These are phyloP conservation scores for Phytopythium boreale DNA, from an alignment of 352 stramenopile species.

Conservation along the genomic window DNA sequence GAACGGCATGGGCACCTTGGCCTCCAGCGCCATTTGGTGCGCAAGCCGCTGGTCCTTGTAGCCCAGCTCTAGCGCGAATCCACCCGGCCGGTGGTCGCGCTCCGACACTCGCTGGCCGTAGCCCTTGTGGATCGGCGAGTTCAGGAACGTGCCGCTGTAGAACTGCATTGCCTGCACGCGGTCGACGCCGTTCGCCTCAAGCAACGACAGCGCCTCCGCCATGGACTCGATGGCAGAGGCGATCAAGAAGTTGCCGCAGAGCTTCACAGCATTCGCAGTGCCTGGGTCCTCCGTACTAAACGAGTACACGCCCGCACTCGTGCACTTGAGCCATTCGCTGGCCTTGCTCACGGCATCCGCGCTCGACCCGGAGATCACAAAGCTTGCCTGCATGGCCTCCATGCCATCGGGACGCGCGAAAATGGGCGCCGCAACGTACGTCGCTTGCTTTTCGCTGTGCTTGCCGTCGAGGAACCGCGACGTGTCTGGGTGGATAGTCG, in stretches of 20 bases:
- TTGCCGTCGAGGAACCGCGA: constrained; percentile 35
- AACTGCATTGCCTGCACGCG: constrained; percentile 73
- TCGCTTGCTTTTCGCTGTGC: constrained; percentile 24
- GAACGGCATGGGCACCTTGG: constrained; percentile 72
- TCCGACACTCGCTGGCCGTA: constrained; percentile 77
- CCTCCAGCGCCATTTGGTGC: constrained; percentile 48
- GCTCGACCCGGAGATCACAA: constrained; percentile 51
- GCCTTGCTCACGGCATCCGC: constrained; percentile 28
- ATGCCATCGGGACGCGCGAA: constrained; percentile 75
- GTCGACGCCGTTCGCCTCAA: constrained; percentile 71
- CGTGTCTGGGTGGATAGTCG: constrained; percentile 64
- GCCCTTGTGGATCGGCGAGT: constrained; percentile 77
- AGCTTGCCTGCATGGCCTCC: constrained; percentile 62
- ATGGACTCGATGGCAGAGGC: constrained; percentile 76
- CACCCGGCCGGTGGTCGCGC: constrained; percentile 67
- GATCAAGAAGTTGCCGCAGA: constrained; percentile 83
- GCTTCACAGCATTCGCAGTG: constrained; percentile 71
- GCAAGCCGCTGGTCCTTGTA: constrained; percentile 73
- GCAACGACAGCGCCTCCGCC: constrained; percentile 60
- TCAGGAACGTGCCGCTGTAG: constrained; percentile 78
- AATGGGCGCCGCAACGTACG: constrained; percentile 61
- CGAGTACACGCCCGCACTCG: constrained; percentile 34
- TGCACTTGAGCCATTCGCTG: constrained; percentile 36
- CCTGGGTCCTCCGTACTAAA: constrained; percentile 58
- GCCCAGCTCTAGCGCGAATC: constrained; percentile 69